Evolutionary conservation across 192 early-diverging fungal genomes (phyloP), one percentile per base, ranked within the genome.

Genomic region (Nowakowskiella sp.): DNA sequence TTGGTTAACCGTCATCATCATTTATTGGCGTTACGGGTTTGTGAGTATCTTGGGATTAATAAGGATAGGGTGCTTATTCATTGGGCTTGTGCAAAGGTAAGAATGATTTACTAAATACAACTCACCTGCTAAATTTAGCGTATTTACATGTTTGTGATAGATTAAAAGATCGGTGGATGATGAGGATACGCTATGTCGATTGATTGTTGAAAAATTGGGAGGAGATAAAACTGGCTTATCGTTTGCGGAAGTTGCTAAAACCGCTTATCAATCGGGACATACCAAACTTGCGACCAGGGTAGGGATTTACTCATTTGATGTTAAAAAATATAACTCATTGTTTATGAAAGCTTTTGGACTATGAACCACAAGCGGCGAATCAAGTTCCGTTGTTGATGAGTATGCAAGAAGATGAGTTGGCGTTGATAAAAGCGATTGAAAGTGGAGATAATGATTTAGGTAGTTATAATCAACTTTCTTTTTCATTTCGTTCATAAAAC

Each of bases 31-130:
- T 65, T 92, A 19, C 72, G 80, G 4, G 71, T 97, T 22, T 88
- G 90, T 58, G 85, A 85, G 13, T 94, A 91, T 57, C 58, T 95
- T 36, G 79, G 85, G 16, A 73, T 92, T 44, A 76, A 82, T 10
- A 71, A 77, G 0, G 87, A 91, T 53, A 76, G 85, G 28, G 86
- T 97, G 9, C 65, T 92, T 16, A 85, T 95, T 42, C 88, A 94
- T 58, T 99, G 96, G 96, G 96, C 94, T 0, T 92, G 96, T 51
- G 82, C 87, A 47, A 95, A 97, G 73, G 84, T 87, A 61, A 52
- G 39, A 33, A 16, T 55, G 16, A 22, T 32, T 9, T 8, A 23
- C 31, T 31, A 24, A 7, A 22, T 21, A 29, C 48, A 26, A 29
- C 36, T 65, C 21, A 58, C 47, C 53, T 25, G 19, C 22, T 19